A percentile compares a stretch with the other conserved stretches of the same genome.
Evolutionary conservation across 495 filamentous ascomycete genomes (phyloP).

Genomic region (Jackrogersella minutella): DNA sequence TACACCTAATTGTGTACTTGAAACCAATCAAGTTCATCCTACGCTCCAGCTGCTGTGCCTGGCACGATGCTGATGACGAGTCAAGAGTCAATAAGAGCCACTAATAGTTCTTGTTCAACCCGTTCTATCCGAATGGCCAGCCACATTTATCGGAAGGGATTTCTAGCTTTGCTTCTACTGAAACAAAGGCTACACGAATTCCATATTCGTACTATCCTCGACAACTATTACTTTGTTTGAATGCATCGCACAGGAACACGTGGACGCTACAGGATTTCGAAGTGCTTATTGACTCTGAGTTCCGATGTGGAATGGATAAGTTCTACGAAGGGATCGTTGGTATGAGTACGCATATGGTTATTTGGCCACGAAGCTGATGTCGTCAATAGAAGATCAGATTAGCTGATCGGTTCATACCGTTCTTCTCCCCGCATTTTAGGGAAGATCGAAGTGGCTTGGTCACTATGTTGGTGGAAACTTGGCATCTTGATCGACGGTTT

Average conservation of each 20-base stretch:
- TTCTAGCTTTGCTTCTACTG: not conserved
- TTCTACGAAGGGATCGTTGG: not conserved
- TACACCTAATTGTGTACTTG: slow-evolving; percentile 8
- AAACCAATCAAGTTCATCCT: slow-evolving; percentile 22
- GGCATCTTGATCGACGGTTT: slow-evolving; percentile 6
- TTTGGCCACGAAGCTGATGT: slow-evolving; percentile 6
- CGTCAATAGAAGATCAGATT: slow-evolving; percentile 19
- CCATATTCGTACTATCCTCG: not conserved
- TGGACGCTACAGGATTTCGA: not conserved
- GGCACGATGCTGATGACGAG: slow-evolving; percentile 23
- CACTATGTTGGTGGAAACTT: slow-evolving; percentile 3
- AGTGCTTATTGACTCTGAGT: not conserved
- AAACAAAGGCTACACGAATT: slow-evolving; percentile 12
- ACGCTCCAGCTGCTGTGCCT: slow-evolving; percentile 4
- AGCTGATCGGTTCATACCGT: not conserved
- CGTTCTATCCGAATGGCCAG: slow-evolving; percentile 30
- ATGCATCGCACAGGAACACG: not conserved
- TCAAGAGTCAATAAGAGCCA: slow-evolving; percentile 1
- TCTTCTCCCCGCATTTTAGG: slow-evolving; percentile 20
- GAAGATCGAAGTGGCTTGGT: slow-evolving; percentile 21
- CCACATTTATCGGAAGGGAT: slow-evolving; percentile 11
- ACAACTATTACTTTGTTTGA: not conserved
- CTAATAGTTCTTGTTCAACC: slow-evolving; percentile 13
- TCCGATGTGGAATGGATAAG: not conserved
- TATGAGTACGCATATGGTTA: not conserved